Conservation (phyloP, 371 early-diverging fungal species). For the Mortierella sp. region DNA sequence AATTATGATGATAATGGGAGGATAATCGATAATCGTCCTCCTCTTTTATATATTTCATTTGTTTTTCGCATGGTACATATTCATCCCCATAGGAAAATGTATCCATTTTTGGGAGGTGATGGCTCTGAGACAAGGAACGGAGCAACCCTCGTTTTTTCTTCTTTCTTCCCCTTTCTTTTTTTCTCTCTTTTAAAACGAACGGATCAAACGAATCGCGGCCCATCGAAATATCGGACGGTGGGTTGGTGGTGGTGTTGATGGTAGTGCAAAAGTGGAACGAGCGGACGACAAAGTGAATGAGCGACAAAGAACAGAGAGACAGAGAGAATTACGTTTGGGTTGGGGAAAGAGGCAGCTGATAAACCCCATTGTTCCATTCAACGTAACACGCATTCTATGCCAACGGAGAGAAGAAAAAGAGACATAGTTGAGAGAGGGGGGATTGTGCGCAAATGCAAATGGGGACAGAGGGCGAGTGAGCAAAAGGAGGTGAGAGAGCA, state of each 20-base stretch:
- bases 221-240: background rate
- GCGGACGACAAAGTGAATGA: no score
- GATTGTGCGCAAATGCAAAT: conserved; percentile 8
- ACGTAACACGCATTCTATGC: background rate
- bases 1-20: background rate
- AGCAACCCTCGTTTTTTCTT: background rate
- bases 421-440: background rate
- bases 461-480: background rate
- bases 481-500: background rate
- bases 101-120: background rate
- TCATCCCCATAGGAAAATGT: background rate
- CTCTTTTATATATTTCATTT: background rate
- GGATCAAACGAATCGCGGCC: background rate
- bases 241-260: background rate
- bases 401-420: background rate
- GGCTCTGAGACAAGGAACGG: background rate
- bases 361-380: background rate
- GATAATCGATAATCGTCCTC: background rate
- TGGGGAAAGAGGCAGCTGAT: conserved; percentile 3
- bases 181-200: background rate
- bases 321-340: background rate
- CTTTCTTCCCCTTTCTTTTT: background rate
- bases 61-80: background rate
- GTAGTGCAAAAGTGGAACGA: background rate
- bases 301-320: background rate